Base-by-base conservation (phyloP, 2,329 filamentous ascomycete genomes). In the Neofusicoccum sp. region DNA sequence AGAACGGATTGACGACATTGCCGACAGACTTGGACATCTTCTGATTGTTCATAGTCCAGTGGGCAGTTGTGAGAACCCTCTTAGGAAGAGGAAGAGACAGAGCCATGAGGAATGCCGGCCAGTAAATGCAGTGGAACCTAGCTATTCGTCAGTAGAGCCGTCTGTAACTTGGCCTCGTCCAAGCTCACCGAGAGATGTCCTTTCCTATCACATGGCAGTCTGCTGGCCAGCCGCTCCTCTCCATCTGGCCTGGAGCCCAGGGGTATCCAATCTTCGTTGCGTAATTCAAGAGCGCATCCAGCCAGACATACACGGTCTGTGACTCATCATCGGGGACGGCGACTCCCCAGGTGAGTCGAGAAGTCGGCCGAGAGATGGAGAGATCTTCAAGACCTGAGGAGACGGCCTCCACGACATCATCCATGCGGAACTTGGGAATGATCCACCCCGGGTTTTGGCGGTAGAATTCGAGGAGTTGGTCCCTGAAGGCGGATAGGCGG, bases 21-120 rank as follows among this genome's bases (percentile, higher is more conserved):
- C 95, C 95, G 2, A 89, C 86, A 1, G 91, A 96, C 75, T 99
- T 99, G 63, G 93, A 93, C 93, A 99, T 99, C 75, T 99, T 99
- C 67, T 87, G 85, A 58, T 86, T 86, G 60, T 90, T 90, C 77
- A 99, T 87, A 12, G 92, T 96, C 95, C 96, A 99, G 73, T 99
- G 95, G 2, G 89, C 92, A 72, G 99, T 95, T 57, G 91, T 91
- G 2, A 99, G 80, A 33, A 99, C 84, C 64, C 87, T 86, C 69
- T 87, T 88, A 0, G 95, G 91, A 0, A 90, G 79, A 1, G 91
- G 89, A 4, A 98, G 80, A 56, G 88, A 87, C 12, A 97, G 80
- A 1, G 95, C 93, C 83, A 99, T 89, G 14, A 99, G 86, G 67
- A 99, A 89, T 3, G 95, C 95, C 0, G 95, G 95, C 95, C 96